Conservation (phyloP, 345 rosid genomes). For the Eucalyptus marginata region DNA sequence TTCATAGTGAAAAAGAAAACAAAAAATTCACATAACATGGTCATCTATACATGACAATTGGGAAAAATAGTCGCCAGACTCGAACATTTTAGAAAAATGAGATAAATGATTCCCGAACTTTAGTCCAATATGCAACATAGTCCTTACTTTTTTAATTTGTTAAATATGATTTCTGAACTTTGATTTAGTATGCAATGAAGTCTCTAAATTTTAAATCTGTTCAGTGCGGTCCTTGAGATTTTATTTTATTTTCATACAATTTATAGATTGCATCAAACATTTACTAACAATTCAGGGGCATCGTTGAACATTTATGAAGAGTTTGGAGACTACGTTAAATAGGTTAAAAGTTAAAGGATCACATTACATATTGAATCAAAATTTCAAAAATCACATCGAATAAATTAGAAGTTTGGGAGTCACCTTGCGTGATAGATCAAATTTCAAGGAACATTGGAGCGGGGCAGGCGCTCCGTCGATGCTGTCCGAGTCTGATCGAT, state of each 20-base stretch:
- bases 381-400: too few species aligned
- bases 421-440: rapidly evolving
- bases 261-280: too few species aligned
- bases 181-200: rapidly evolving
- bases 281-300: too few species aligned
- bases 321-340: too few species aligned
- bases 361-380: too few species aligned
- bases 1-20: background rate
- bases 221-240: background rate
- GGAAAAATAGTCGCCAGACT: rapidly evolving
- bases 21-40: background rate
- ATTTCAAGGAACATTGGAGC: background rate
- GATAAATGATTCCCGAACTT: rapidly evolving
- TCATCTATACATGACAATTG: background rate
- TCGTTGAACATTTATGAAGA: too few species aligned
- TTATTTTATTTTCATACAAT: too few species aligned
- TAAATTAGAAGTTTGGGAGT: too few species aligned
- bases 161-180: rapidly evolving
- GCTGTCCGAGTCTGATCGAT: rapidly evolving
- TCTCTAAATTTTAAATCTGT: too few species aligned
- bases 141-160: too few species aligned
- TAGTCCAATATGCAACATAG: rapidly evolving
- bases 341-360: too few species aligned
- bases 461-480: background rate
- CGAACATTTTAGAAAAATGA: rapidly evolving